These are phyloP conservation scores for Perilla frutescens DNA, from an alignment of 257 asterid species.

Conservation along the genomic window DNA sequence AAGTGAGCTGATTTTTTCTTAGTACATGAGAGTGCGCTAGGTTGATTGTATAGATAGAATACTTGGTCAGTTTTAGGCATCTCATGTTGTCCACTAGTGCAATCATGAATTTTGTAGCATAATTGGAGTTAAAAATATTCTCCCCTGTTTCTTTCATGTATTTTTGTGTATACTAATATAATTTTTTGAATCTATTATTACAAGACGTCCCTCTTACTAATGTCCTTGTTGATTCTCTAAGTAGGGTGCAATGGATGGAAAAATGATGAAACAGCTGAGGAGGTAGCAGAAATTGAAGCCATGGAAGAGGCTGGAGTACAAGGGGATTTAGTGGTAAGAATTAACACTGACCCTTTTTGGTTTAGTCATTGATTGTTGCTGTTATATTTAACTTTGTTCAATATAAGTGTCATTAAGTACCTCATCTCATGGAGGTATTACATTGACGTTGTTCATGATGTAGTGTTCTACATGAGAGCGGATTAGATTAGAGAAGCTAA, in stretches of 20 bases:
- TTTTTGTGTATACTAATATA: neutral
- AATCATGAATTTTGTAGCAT: neutral
- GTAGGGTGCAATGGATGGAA: conserved; percentile 89
- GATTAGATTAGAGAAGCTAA: too few species aligned
- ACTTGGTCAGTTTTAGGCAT: neutral
- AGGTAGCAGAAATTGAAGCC: conserved; percentile 93
- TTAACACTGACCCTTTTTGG: conserved; percentile 2
- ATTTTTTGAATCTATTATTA: conserved; percentile 10
- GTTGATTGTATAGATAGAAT: neutral
- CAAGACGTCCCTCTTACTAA: conserved; percentile 12
- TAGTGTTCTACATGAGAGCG: neutral
- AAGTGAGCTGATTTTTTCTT: neutral
- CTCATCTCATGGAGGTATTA: conserved; percentile 12
- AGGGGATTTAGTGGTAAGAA: conserved; percentile 77
- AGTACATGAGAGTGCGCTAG: neutral
- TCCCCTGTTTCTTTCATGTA: neutral
- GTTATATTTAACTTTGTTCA: neutral
- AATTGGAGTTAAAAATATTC: neutral
- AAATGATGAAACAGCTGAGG: conserved; percentile 91
- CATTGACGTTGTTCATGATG: neutral
- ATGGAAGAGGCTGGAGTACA: conserved; percentile 97
- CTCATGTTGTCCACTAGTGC: conserved; percentile 11
- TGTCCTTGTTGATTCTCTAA: conserved; percentile 21
- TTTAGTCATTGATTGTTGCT: conserved; percentile 9
- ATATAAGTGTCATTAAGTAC: conserved; percentile 7